Evolutionary conservation across 148 eudicot species (phyloP).

Genomic region (Mesembryanthemum crystallinum): DNA sequence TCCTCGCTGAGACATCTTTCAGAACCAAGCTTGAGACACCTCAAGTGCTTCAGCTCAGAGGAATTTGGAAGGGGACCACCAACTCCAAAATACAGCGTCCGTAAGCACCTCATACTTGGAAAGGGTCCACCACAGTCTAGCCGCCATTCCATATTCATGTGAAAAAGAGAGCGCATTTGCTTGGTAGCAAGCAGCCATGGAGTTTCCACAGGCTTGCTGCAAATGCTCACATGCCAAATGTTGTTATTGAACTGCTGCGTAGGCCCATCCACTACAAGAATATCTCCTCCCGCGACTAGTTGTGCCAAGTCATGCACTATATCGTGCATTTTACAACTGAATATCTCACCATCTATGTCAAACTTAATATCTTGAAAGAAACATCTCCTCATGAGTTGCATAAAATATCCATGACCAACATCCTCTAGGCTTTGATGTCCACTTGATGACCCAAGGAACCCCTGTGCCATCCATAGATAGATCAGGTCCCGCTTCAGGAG

Average conservation of each 20-base stretch:
- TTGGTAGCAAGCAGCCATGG: not conserved
- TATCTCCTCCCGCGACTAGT: not conserved
- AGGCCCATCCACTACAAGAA: not conserved
- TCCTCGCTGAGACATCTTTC: not conserved
- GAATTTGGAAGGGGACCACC: not conserved
- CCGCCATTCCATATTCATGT: not conserved
- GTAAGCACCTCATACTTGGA: not conserved
- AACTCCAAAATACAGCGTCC: not conserved
- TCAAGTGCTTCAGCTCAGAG: constrained; percentile 11
- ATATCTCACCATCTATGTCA: not conserved
- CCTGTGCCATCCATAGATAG: constrained; percentile 11
- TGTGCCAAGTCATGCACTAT: not conserved
- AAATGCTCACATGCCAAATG: not conserved
- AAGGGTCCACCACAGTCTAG: too few species aligned
- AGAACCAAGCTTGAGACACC: not conserved
- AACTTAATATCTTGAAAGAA: not conserved
- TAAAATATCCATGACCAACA: not conserved
- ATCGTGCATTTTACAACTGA: constrained; percentile 14
- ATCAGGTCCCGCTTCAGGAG: not conserved
- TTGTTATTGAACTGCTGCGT: not conserved
- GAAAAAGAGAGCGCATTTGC: not conserved
- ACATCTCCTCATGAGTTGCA: not conserved
- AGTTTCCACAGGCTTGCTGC: not conserved
- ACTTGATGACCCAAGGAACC: not conserved
- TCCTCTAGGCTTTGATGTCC: not conserved